Base-by-base conservation (phyloP, 2,329 filamentous ascomycete genomes). In the Truncatella angustata region DNA sequence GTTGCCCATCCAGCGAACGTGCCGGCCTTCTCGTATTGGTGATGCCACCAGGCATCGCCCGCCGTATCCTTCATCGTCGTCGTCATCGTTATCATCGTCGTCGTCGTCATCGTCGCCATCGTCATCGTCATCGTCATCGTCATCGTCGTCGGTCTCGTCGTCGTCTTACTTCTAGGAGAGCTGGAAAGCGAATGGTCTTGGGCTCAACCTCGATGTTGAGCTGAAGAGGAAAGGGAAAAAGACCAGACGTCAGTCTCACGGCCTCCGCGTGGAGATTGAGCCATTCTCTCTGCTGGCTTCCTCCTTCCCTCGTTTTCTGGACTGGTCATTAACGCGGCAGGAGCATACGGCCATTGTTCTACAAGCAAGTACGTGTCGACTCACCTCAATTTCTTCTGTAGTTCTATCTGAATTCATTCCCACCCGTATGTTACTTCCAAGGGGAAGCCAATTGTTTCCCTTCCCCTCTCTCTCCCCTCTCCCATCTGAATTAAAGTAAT, bases 361-460 rank as follows among this genome's bases (percentile, higher is more conserved):
- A 3, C 36, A 9, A 39, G 36, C 36, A 39, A 3, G 36, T 50
- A 62, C 58, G 12, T n/a, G n/a, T n/a, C n/a, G n/a, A n/a, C n/a
- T n/a, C n/a, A n/a, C n/a, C n/a, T n/a, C n/a, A n/a, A n/a, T n/a
- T n/a, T n/a, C n/a, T n/a, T n/a, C n/a, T n/a, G n/a, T n/a, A n/a
- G n/a, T n/a, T n/a, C n/a, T n/a, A n/a, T n/a, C n/a, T n/a, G n/a
- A n/a, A n/a, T n/a, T n/a, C n/a, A n/a, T n/a, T n/a, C n/a, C n/a
- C n/a, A n/a, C n/a, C n/a, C n/a, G n/a, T n/a, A n/a, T n/a, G n/a
- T n/a, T n/a, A n/a, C n/a, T n/a, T n/a, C n/a, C n/a, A n/a, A n/a
- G n/a, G n/a, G n/a, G n/a, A n/a, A n/a, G n/a, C n/a, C n/a, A n/a
- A n/a, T n/a, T n/a, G n/a, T n/a, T n/a, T n/a, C n/a, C n/a, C n/a